phyloP scores from a whole-genome alignment of 148 eudicot genomes.

The Rhododendron ovatum region DNA sequence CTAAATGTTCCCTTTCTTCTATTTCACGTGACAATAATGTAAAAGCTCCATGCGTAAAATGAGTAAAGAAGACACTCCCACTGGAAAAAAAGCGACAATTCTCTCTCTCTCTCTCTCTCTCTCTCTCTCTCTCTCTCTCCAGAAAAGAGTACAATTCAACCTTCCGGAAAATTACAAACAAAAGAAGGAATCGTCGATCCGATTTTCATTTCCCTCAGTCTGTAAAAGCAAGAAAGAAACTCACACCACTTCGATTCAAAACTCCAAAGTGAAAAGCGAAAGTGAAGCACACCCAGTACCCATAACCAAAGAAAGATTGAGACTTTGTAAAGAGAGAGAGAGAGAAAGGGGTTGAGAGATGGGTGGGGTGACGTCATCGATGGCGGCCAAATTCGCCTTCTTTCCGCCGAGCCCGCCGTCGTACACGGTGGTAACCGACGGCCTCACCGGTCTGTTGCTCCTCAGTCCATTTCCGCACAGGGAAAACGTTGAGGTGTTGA shows the following conservation, averaged over 20 bases:
- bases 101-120: not conserved
- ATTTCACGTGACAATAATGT: constrained; percentile 7
- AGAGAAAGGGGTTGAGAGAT: constrained; percentile 16
- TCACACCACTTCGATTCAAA: not conserved
- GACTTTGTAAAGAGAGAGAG: not conserved
- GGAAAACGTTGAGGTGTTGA: constrained; percentile 64
- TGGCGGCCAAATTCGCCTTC: constrained; percentile 84
- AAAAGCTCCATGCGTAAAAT: constrained; percentile 9
- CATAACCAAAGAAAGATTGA: not conserved
- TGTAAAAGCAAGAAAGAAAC: not conserved
- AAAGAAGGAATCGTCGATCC: constrained; percentile 1
- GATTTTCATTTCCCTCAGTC: not conserved
- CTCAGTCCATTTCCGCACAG: constrained; percentile 62
- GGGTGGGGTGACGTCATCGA: constrained; percentile 85
- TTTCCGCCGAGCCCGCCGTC: constrained; percentile 82
- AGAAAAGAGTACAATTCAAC: constrained; percentile 1
- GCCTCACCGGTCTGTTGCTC: constrained; percentile 44
- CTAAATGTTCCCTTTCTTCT: not conserved
- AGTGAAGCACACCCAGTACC: not conserved
- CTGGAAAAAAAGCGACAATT: not conserved
- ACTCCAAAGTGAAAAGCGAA: not conserved
- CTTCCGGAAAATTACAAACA: constrained; percentile 5
- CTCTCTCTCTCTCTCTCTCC: not conserved
- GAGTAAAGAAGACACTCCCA: not conserved
- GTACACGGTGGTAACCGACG: constrained; percentile 54